Evolutionary conservation across 352 stramenopile genomes (phyloP).

Genomic region (Globisporangium abappressorium): DNA sequence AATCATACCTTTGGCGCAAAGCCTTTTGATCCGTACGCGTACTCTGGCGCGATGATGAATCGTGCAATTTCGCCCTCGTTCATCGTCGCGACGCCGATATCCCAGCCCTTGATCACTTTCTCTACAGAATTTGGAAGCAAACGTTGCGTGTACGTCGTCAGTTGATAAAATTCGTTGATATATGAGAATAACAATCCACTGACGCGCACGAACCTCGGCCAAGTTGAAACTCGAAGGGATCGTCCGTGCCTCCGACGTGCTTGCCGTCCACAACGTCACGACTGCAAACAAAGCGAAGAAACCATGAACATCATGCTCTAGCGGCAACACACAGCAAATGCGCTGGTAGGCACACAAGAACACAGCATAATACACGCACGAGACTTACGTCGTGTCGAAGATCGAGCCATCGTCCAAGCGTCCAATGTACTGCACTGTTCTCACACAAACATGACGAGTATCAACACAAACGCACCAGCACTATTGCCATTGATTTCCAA

Average conservation of each 20-base stretch:
- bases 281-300: constrained; percentile 21
- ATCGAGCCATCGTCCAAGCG: constrained; percentile 80
- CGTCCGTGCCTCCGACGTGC: constrained; percentile 77
- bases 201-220: constrained; percentile 46
- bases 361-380: background rate
- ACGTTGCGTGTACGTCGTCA: background rate
- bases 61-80: constrained; percentile 68
- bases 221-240: constrained; percentile 84
- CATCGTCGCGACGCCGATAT: constrained; percentile 84
- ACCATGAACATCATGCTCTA: background rate
- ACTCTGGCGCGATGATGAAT: constrained; percentile 83
- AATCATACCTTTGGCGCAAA: constrained; percentile 68
- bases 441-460: background rate
- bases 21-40: constrained; percentile 72
- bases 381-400: constrained; percentile 78
- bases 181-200: background rate
- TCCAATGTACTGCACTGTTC: constrained; percentile 79
- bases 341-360: background rate
- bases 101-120: constrained; percentile 86
- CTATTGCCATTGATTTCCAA: background rate
- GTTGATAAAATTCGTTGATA: background rate
- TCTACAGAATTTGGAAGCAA: constrained; percentile 25
- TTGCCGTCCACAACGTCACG: constrained; percentile 81
- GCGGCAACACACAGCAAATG: background rate
- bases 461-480: background rate